These are phyloP conservation scores for Knufia petricola DNA, from an alignment of 2,329 filamentous ascomycete species.

Conservation along the genomic window DNA sequence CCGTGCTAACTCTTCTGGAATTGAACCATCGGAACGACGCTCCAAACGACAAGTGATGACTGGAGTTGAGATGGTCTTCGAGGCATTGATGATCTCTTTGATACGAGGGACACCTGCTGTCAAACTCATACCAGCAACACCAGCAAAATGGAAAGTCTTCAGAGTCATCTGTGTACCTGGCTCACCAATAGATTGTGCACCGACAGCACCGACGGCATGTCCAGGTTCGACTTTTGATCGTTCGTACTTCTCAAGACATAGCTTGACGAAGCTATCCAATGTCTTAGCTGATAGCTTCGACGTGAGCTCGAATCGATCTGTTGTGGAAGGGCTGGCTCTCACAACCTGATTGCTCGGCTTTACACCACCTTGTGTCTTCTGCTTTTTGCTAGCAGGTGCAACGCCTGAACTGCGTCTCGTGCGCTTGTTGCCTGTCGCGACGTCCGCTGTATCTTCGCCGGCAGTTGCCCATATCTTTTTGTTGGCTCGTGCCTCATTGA, in stretches of 20 bases:
- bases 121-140: conserved; percentile 98
- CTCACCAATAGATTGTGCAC: conserved; percentile 95
- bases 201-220: conserved; percentile 90
- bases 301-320: conserved; percentile 51
- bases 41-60: conserved; percentile 74
- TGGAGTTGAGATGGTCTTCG: conserved; percentile 84
- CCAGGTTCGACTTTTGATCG: conserved; percentile 87
- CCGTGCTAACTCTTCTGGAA: conserved; percentile 45
- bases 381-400: conserved; percentile 13
- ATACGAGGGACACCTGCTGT: conserved; percentile 98
- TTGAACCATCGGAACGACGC: conserved; percentile 19
- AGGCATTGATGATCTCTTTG: conserved; percentile 99
- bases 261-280: conserved; percentile 62
- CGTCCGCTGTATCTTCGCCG: not conserved
- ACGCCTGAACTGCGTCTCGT: conserved; percentile 18
- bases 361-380: conserved; percentile 8
- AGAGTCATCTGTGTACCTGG: conserved; percentile 98
- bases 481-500: conserved; percentile 40
- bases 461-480: conserved; percentile 18
- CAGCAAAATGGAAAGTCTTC: conserved; percentile 99
- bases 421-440: conserved; percentile 13
- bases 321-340: conserved; percentile 19
- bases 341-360: conserved; percentile 4
- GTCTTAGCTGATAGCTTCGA: conserved; percentile 73
- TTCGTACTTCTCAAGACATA: conserved; percentile 83